phyloP scores from a whole-genome alignment of 2,329 filamentous ascomycete species.

The Westerdykella sp. region DNA sequence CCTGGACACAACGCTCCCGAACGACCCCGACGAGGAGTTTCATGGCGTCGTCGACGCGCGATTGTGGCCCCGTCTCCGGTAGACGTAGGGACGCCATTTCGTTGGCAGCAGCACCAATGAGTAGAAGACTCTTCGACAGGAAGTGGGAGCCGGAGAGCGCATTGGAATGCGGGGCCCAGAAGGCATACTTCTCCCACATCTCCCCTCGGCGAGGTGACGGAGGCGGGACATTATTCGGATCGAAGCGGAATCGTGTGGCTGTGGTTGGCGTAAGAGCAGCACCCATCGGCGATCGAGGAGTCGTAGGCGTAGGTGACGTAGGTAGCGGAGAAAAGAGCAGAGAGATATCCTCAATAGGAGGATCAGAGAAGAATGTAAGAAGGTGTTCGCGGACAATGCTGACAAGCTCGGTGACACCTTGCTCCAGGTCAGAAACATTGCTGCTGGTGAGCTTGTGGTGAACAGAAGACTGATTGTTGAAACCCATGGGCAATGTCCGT shows the following conservation, averaged over 20 bases:
- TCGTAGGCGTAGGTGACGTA: slow-evolving; percentile 53
- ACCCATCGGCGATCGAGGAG: slow-evolving; percentile 53
- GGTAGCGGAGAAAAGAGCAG: slow-evolving; percentile 76
- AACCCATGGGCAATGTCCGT: slow-evolving; percentile 68
- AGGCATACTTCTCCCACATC: slow-evolving; percentile 87
- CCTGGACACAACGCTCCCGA: slow-evolving; percentile 77
- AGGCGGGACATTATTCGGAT: slow-evolving; percentile 68
- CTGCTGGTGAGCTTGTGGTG: slow-evolving; percentile 75
- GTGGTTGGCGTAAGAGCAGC: slow-evolving; percentile 54
- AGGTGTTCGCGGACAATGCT: slow-evolving; percentile 74
- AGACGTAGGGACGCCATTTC: slow-evolving; percentile 75
- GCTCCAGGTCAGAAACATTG: slow-evolving; percentile 65
- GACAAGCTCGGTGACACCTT: slow-evolving; percentile 75
- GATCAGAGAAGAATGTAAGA: slow-evolving; percentile 74
- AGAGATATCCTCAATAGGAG: slow-evolving; percentile 86
- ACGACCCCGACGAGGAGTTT: slow-evolving; percentile 68
- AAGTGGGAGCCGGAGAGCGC: slow-evolving; percentile 89
- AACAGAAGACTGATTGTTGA: slow-evolving; percentile 70
- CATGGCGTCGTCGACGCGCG: slow-evolving; percentile 59
- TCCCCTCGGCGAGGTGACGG: slow-evolving; percentile 70
- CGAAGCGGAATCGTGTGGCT: slow-evolving; percentile 73
- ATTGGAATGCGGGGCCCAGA: slow-evolving; percentile 92
- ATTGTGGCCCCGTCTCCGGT: slow-evolving; percentile 50
- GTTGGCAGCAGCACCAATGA: slow-evolving; percentile 80
- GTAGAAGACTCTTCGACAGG: slow-evolving; percentile 69